These are phyloP conservation scores for Cytospora chrysosperma DNA, from an alignment of 2,329 filamentous ascomycete genomes.

Conservation along the genomic window DNA sequence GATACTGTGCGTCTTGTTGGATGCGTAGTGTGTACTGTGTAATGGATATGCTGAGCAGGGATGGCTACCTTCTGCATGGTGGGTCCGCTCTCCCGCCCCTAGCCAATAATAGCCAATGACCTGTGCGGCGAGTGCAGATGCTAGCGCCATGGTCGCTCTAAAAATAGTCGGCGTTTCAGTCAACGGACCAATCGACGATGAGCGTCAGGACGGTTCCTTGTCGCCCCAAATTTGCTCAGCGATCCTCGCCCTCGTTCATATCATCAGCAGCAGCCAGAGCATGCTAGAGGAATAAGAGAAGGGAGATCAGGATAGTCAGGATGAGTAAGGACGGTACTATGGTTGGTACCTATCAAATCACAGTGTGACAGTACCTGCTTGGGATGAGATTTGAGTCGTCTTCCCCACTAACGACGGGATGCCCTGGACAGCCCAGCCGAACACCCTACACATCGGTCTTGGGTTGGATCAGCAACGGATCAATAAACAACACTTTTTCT, in stretches of 20 bases:
- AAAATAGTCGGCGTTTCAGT: conserved; percentile 21
- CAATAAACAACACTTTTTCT: conserved; percentile 3
- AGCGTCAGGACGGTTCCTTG: neutral
- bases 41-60: conserved; percentile 5
- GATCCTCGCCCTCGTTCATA: conserved; percentile 7
- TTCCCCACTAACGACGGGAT: neutral
- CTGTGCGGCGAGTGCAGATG: conserved; percentile 10
- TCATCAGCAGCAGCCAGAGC: neutral
- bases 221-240: conserved; percentile 7
- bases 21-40: too few species aligned
- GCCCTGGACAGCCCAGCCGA: too few species aligned
- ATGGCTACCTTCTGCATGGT: conserved; percentile 8
- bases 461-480: neutral
- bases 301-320: neutral
- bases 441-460: neutral
- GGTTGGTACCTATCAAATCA: neutral
- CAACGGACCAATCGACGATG: conserved; percentile 8
- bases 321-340: neutral
- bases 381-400: neutral
- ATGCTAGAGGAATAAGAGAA: neutral
- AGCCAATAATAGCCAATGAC: conserved; percentile 9
- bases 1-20: neutral
- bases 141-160: conserved; percentile 17
- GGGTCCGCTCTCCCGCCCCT: conserved; percentile 3
- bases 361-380: neutral